These are phyloP conservation scores for Chimonanthus praecox DNA, from an alignment of 164 flowering plant species.

Conservation along the genomic window DNA sequence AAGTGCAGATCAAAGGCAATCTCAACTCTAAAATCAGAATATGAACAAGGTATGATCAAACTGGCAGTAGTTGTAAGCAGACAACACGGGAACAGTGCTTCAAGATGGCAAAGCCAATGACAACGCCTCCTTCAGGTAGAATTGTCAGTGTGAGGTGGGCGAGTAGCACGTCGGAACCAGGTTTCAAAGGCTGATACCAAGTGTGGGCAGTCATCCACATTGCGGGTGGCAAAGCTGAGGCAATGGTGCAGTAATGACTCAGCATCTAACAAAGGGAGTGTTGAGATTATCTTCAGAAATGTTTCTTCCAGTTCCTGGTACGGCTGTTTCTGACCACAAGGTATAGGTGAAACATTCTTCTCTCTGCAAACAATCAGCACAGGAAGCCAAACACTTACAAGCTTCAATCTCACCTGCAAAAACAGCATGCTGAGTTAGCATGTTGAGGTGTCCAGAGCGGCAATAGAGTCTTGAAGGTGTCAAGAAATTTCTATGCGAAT, in stretches of 20 bases:
- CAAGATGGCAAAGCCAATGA: background rate
- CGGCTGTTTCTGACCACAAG: slow-evolving; percentile 40
- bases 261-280: slow-evolving; percentile 75
- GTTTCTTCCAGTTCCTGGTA: slow-evolving; percentile 71
- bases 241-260: slow-evolving; percentile 75
- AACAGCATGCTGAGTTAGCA: background rate
- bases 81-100: background rate
- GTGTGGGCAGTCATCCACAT: slow-evolving; percentile 86
- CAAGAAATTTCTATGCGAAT: no score
- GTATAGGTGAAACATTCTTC: slow-evolving; percentile 31
- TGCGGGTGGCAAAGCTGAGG: slow-evolving; percentile 83
- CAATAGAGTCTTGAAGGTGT: background rate
- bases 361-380: slow-evolving; percentile 80
- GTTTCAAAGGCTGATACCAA: slow-evolving; percentile 78
- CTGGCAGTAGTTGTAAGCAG: background rate
- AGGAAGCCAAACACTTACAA: slow-evolving; percentile 90
- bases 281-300: slow-evolving; percentile 77
- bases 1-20: background rate
- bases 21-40: background rate
- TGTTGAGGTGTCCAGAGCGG: background rate
- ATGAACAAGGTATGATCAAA: background rate
- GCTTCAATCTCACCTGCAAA: slow-evolving; percentile 74
- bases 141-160: slow-evolving; percentile 17
- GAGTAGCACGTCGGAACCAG: slow-evolving; percentile 87
- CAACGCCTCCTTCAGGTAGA: background rate